Conservation (phyloP, 768 basidiomycete genomes). For the Tulasnella sp. region DNA sequence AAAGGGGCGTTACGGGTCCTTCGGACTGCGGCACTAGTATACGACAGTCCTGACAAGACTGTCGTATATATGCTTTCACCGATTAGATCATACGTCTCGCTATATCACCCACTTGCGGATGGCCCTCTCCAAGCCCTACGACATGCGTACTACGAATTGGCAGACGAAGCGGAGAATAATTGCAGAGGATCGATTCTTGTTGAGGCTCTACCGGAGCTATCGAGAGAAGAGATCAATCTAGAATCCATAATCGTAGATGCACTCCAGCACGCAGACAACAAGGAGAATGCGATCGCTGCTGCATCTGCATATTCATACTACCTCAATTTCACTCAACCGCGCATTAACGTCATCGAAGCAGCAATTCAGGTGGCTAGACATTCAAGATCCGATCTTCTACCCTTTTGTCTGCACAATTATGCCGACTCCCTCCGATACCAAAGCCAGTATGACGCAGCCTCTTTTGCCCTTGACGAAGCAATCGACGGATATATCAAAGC, state of each 20-base stretch:
- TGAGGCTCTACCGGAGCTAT: not conserved
- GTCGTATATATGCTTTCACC: not conserved
- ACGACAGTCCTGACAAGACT: not conserved
- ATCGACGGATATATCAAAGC: not conserved
- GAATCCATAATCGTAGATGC: not conserved
- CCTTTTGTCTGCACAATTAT: too few species aligned
- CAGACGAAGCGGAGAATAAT: not conserved
- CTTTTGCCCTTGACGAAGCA: not conserved
- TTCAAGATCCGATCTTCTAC: not conserved
- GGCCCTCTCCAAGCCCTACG: not conserved
- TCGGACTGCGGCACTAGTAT: not conserved
- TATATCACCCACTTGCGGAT: not conserved
- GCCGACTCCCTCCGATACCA: not conserved
- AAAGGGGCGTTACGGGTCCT: not conserved
- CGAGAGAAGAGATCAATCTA: not conserved
- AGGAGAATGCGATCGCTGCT: not conserved
- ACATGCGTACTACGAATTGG: not conserved
- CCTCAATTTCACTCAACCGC: not conserved
- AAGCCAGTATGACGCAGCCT: not conserved
- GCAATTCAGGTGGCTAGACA: not conserved
- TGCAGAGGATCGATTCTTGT: too few species aligned
- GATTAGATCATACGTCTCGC: not conserved
- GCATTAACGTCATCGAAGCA: not conserved
- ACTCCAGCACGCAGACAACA: not conserved
- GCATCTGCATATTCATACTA: not conserved